Conservation (phyloP, 2,329 filamentous ascomycete genomes). For the Colletotrichum plurivorum region DNA sequence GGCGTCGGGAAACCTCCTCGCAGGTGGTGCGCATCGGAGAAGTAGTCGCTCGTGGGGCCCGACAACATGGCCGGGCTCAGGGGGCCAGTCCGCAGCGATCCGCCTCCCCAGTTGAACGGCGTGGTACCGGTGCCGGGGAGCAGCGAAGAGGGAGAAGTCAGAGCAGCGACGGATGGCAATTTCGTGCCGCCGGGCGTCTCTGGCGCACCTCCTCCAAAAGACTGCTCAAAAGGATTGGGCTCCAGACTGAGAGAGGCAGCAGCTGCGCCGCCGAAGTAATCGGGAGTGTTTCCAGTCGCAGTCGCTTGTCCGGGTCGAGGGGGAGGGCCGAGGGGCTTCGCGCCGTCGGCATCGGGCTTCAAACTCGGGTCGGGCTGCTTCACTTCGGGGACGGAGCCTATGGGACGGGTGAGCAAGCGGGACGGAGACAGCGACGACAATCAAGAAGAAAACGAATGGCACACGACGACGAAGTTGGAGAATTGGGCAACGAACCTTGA, state of each 20-base stretch:
- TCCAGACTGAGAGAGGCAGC: conserved; percentile 78
- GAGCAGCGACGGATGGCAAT: conserved; percentile 88
- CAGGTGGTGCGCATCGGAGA: conserved; percentile 83
- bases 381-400: conserved; percentile 61
- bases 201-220: conserved; percentile 78
- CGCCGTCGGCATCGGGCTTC: conserved; percentile 71
- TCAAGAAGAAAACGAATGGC: conserved; percentile 39
- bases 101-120: conserved; percentile 83
- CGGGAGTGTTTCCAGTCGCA: conserved; percentile 68
- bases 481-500: conserved; percentile 56
- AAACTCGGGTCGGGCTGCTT: conserved; percentile 64
- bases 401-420: conserved; percentile 42
- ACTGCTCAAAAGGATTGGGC: conserved; percentile 97
- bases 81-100: conserved; percentile 91
- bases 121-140: conserved; percentile 80
- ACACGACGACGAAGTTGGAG: conserved; percentile 2
- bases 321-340: conserved; percentile 79
- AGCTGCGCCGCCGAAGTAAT: conserved; percentile 77
- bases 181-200: conserved; percentile 89
- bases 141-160: conserved; percentile 91
- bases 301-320: conserved; percentile 72
- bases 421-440: conserved; percentile 39
- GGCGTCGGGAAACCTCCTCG: conserved; percentile 92
- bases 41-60: conserved; percentile 89
- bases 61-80: conserved; percentile 98